Evolutionary conservation across 176 grass and related monocot genomes (phyloP).

Genomic region (Carex cristatella): DNA sequence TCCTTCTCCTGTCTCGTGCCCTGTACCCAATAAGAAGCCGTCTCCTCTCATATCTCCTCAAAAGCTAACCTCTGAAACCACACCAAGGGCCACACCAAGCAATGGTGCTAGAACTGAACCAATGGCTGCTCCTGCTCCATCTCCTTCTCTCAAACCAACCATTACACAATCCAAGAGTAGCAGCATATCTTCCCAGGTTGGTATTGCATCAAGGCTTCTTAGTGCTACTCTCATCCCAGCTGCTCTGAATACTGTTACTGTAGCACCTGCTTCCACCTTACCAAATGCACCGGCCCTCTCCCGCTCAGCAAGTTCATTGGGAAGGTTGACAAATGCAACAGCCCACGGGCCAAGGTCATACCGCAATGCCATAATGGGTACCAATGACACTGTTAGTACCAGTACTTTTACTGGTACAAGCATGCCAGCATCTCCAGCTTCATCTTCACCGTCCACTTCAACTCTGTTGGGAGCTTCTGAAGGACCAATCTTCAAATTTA

Average conservation of each 20-base stretch:
- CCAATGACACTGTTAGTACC: constrained; percentile 27
- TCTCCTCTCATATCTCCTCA: constrained; percentile 33
- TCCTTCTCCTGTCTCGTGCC: constrained; percentile 45
- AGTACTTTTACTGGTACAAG: constrained; percentile 24
- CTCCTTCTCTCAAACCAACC: constrained; percentile 8
- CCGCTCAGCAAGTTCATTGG: constrained; percentile 65
- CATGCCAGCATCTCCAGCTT: constrained; percentile 37
- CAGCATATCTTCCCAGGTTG: constrained; percentile 24
- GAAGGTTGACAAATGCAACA: constrained; percentile 52
- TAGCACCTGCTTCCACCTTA: constrained; percentile 27
- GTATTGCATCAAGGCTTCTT: constrained; percentile 41
- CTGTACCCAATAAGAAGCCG: constrained; percentile 43
- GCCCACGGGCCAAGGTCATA: constrained; percentile 68
- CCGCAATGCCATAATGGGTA: constrained; percentile 85
- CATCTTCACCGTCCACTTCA: constrained; percentile 35
- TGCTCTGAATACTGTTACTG: constrained; percentile 35
- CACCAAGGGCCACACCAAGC: constrained; percentile 14
- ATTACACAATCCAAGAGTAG: background rate
- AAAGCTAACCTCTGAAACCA: constrained; percentile 43
- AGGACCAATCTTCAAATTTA: constrained; percentile 17
- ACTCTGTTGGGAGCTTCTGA: constrained; percentile 34
- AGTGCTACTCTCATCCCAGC: constrained; percentile 75
- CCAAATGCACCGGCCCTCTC: constrained; percentile 46
- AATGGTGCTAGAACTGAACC: constrained; percentile 20
- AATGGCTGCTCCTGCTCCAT: background rate